Evolutionary conservation across 116 monocot species (phyloP).

Genomic region (Iris pallida): DNA sequence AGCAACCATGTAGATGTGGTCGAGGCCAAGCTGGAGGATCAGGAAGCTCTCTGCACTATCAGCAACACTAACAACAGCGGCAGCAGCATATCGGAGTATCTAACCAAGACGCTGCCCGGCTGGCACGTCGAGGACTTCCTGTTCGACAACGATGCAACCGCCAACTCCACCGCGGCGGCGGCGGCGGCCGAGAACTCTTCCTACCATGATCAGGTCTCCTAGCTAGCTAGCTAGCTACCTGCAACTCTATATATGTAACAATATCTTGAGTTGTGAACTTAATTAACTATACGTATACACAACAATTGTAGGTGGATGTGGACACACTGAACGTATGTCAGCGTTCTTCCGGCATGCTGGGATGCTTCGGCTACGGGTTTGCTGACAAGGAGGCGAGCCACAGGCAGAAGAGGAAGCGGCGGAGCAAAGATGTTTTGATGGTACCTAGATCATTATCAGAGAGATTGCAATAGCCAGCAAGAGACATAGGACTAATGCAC

Average conservation of each 20-base stretch:
- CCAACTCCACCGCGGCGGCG: background rate
- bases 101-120: slow-evolving; percentile 40
- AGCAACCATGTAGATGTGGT: too few relatives aligned
- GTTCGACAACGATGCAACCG: background rate
- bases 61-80: slow-evolving; percentile 25
- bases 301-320: background rate
- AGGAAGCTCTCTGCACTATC: too few relatives aligned
- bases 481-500: slow-evolving; percentile 21
- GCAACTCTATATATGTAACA: background rate
- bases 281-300: background rate
- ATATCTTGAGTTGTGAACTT: background rate
- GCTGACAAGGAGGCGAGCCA: too few relatives aligned
- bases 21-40: too few relatives aligned
- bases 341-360: slow-evolving; percentile 16
- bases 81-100: too few relatives aligned
- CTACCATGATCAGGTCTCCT: background rate
- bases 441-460: slow-evolving; percentile 41
- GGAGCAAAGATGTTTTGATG: slow-evolving; percentile 28
- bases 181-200: too few relatives aligned
- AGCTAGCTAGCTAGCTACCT: too few relatives aligned
- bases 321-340: background rate
- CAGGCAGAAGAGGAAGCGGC: background rate
- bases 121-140: slow-evolving; percentile 46
- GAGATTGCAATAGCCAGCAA: slow-evolving; percentile 15
- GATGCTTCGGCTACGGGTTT: too few relatives aligned